These are phyloP conservation scores for Ceratopteris richardii DNA, from an alignment of 75 land plant species.

Conservation along the genomic window DNA sequence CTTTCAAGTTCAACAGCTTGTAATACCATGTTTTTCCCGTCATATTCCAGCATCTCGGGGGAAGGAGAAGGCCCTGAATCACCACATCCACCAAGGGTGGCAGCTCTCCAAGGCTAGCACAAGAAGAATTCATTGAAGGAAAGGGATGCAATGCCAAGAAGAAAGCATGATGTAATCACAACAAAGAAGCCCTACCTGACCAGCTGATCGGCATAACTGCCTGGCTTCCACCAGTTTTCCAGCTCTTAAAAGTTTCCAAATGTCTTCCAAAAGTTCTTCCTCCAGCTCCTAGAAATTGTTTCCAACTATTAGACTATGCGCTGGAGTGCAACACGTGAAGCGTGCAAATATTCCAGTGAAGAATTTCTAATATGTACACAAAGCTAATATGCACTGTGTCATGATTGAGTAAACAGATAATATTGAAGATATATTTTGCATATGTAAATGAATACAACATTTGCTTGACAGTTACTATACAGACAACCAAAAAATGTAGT, in stretches of 20 bases:
- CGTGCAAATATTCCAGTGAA: no score
- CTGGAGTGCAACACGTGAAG: no score
- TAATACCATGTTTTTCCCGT: constrained; percentile 56
- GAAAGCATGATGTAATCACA: neutral
- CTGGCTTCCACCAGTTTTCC: constrained; percentile 87
- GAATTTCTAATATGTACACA: no score
- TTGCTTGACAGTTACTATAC: no score
- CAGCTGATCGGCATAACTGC: constrained; percentile 89
- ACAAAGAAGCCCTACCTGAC: constrained; percentile 51
- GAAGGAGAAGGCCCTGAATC: constrained; percentile 77
- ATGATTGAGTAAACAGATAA: no score
- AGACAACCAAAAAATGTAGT: no score
- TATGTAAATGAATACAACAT: no score
- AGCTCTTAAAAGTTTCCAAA: constrained; percentile 81
- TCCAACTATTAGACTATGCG: no score
- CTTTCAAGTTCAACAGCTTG: constrained; percentile 94
- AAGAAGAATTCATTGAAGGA: neutral
- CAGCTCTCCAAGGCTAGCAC: constrained; percentile 92
- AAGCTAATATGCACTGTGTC: no score
- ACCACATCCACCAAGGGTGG: constrained; percentile 78
- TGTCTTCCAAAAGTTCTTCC: constrained; percentile 85
- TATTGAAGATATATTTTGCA: no score
- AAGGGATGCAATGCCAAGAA: neutral
- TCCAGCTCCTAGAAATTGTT: constrained; percentile 75
- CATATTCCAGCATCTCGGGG: constrained; percentile 44